Base-by-base conservation (phyloP, 176 grass and related monocot genomes). In the Avena eriantha region DNA sequence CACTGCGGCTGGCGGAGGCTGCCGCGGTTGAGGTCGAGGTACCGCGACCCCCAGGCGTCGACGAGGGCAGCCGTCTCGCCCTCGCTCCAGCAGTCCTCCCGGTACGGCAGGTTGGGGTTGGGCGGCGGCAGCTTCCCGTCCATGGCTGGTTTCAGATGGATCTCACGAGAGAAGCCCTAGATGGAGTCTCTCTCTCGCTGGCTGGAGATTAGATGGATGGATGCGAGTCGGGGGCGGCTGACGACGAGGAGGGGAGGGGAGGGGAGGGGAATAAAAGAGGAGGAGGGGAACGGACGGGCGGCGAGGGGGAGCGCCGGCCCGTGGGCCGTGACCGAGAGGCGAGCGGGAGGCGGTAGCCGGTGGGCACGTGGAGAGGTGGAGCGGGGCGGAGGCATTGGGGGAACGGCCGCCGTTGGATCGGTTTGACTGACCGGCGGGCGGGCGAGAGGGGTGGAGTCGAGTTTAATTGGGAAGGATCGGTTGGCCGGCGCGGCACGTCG, bases 11-110 rank as follows among this genome's bases (percentile, higher is more conserved):
- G 96, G 35, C 96, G 92, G 57, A 98, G 96, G 88, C 92, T 98
- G 0, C 96, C 96, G 21, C 96, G 91, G 87, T 94, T 96, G 69
- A 98, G 92, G 11, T 96, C 96, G 53, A 98, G 54, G 82, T 96
- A 98, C 5, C 96, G 90, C 75, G 89, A 86, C n/a, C 96, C 96
- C 96, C 96, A 98, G 21, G 96, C 86, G 26, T 98, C 90, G 69
- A 96, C 96, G 55, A 98, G 86, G 57, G 92, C 96, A 17, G 90
- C 91, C 55, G 96, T 98, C 90, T 98, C 96, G 69, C 93, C 96
- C 70, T 98, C 96, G 92, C 96, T 98, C 96, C 96, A 98, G 88
- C 96, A 98, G 78, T 98, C 96, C 90, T 98, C 96, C 41, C 96
- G 73, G 90, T 96, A 98, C 1, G 96, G 96, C 79, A 98, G 80